Base-by-base conservation (phyloP, 768 basidiomycete genomes). In the Russula brevipes region DNA sequence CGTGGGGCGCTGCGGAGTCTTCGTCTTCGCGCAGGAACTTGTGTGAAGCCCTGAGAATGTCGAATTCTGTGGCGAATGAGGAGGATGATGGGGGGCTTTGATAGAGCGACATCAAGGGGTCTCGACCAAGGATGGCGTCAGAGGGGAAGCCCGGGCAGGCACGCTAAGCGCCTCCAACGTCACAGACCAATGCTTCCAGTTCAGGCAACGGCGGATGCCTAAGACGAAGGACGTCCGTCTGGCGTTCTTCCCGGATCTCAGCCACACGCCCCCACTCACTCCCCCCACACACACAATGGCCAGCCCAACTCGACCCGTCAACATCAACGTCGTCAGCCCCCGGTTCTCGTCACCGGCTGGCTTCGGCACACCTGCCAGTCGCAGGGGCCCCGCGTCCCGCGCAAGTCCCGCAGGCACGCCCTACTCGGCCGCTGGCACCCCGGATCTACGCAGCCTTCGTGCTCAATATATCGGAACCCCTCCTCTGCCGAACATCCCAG, bases 31-130 rank as follows among this genome's bases (percentile, higher is more conserved):
- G 66, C 79, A 84, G 68, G 36, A 68, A 87, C 86, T 80, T 88
- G 76, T 91, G 90, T 0, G 86, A 82, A 2, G 80, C 80, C 69
- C 83, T 90, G 39, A 92, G 76, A 62, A 92, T 85, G 66, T 91
- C 89, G 51, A 91, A 91, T 69, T 91, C 90, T 0, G 85, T 73
- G 5, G 60, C 3, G 54, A 41, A 53, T 0, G 65, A 60, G 7
- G 59, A 47, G 7, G 54, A 52, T n/a, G 53, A 30, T 46, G 55
- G 44, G 42, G 54, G 55, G 16, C 39, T 51, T 17, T 49, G 45
- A 9, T 54, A 55, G 46, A 57, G 62, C 1, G 45, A 54, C 52
- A 46, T 56, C 2, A 42, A 10, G 1, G 51, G 39, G 57, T 54
- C 61, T 63, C 50, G 61, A 63, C 59, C 52, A 6, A 4, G 4